phyloP scores from a whole-genome alignment of 169 alveolate genomes.

The Toxoplasma gondii region DNA sequence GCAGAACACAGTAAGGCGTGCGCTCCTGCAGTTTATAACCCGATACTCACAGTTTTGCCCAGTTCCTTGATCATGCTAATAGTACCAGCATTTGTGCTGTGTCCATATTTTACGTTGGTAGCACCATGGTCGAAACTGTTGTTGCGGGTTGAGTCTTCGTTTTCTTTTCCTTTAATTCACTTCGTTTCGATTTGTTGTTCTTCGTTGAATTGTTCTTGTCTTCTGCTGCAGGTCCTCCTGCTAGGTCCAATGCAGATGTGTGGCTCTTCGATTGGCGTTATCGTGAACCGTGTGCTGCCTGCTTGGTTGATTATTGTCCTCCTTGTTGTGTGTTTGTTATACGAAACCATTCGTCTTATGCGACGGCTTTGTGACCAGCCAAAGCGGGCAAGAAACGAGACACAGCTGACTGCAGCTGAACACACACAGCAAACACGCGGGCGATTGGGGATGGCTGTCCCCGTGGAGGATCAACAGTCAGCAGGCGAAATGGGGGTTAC shows the following conservation, averaged over 20 bases:
- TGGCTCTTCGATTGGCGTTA: slow-evolving; percentile 60
- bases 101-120: too few relatives aligned
- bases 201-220: too few relatives aligned
- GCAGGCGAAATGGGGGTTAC: not conserved
- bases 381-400: not conserved
- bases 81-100: too few relatives aligned
- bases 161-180: too few relatives aligned
- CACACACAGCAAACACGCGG: not conserved
- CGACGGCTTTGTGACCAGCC: not conserved
- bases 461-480: not conserved
- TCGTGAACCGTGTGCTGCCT: slow-evolving; percentile 53
- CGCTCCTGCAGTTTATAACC: too few relatives aligned
- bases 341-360: not conserved
- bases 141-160: too few relatives aligned
- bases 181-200: too few relatives aligned
- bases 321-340: slow-evolving; percentile 19
- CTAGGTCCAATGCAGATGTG: slow-evolving; percentile 68
- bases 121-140: too few relatives aligned
- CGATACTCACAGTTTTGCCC: too few relatives aligned
- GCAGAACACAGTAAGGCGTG: too few relatives aligned
- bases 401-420: not conserved
- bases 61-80: too few relatives aligned
- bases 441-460: not conserved
- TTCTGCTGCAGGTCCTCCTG: slow-evolving; percentile 38
- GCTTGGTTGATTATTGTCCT: slow-evolving; percentile 54